Percentiles rank a stretch among this genome's conserved stretches.
Conservation (phyloP, 2,329 filamentous ascomycete species). For the Fusarium goolgardi region DNA sequence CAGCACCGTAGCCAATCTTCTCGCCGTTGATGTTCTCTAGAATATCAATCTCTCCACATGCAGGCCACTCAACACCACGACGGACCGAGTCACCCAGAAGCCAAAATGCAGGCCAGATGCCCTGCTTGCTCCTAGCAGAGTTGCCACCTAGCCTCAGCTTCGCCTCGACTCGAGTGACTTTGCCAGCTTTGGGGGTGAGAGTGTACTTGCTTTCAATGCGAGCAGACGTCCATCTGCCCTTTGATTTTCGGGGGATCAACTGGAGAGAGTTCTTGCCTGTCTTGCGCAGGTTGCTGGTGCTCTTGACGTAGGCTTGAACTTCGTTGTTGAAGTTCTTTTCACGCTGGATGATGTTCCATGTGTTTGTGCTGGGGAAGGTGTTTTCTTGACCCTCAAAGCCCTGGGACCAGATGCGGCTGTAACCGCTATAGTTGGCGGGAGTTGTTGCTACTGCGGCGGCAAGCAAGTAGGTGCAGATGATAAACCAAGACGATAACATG, state of each 20-base stretch:
- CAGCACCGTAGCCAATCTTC: constrained; percentile 59
- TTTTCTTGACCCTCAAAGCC: constrained; percentile 55
- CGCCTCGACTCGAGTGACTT: constrained; percentile 60
- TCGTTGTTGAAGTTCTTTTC: constrained; percentile 64
- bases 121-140: constrained; percentile 58
- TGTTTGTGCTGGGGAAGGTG: constrained; percentile 48
- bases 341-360: constrained; percentile 57
- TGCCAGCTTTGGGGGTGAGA: constrained; percentile 60
- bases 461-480: constrained; percentile 48
- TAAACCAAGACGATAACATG: constrained; percentile 44
- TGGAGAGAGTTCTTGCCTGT: constrained; percentile 63
- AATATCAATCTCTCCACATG: constrained; percentile 68
- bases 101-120: constrained; percentile 71
- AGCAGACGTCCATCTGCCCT: constrained; percentile 63
- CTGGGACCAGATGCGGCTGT: constrained; percentile 57
- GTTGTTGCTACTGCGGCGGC: constrained; percentile 52
- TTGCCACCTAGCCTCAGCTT: constrained; percentile 61
- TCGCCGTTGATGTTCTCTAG: constrained; percentile 67
- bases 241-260: constrained; percentile 59
- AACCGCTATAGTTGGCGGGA: constrained; percentile 55
- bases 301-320: constrained; percentile 61
- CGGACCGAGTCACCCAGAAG: constrained; percentile 63
- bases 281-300: constrained; percentile 61
- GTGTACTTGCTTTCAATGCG: constrained; percentile 63
- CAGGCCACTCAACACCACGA: constrained; percentile 62